Percentiles rank a stretch among this genome's conserved stretches.
Evolutionary conservation across 768 basidiomycete genomes (phyloP).

Genomic region (Kwoniella sp.): DNA sequence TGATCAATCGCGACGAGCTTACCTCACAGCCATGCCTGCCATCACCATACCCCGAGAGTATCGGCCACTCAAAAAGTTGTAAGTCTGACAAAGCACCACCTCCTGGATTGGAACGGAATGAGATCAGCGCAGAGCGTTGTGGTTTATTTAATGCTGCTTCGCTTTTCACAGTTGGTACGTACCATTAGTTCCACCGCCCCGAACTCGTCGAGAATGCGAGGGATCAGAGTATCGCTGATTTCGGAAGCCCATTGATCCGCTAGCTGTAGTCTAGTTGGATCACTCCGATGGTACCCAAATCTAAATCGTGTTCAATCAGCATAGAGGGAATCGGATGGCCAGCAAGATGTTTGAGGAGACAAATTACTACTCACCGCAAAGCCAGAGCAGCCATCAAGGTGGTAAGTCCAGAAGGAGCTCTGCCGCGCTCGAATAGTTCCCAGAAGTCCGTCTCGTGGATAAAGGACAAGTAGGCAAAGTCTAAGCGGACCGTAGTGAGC

Average conservation of each 20-base stretch:
- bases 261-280: neutral
- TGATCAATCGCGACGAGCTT: too few relatives aligned
- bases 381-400: slow-evolving; percentile 30
- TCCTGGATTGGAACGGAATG: too few relatives aligned
- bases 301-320: neutral
- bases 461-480: slow-evolving; percentile 29
- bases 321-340: too few relatives aligned
- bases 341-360: too few relatives aligned
- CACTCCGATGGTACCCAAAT: neutral
- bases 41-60: slow-evolving; percentile 21
- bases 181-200: slow-evolving; percentile 33
- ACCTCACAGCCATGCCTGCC: slow-evolving; percentile 32
- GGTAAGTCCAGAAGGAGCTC: slow-evolving; percentile 16
- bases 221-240: slow-evolving; percentile 7
- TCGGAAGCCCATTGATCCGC: slow-evolving; percentile 12
- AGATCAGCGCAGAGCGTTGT: too few relatives aligned
- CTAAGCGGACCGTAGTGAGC: slow-evolving; percentile 1
- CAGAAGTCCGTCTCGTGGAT: slow-evolving; percentile 31
- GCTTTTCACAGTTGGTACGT: neutral
- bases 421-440: slow-evolving; percentile 12
- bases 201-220: slow-evolving; percentile 13
- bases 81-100: slow-evolving; percentile 18
- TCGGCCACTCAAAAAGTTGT: slow-evolving; percentile 23
- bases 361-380: slow-evolving; percentile 16
- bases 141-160: neutral